Conservation (phyloP, 345 rosid genomes). For the Salix dunnii region DNA sequence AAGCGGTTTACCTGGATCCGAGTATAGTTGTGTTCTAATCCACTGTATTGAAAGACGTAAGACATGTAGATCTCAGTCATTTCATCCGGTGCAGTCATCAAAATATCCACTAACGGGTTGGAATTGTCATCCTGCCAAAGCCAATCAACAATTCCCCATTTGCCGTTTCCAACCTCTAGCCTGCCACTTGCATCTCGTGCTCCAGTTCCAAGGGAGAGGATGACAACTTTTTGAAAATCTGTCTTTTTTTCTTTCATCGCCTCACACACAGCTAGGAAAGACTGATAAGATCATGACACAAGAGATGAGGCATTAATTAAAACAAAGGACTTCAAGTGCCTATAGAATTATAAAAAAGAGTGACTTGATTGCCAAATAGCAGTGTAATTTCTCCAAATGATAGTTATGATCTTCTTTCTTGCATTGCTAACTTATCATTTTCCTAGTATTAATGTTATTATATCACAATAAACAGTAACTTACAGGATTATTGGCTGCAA, state of each 20-base stretch:
- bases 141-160: slow-evolving; percentile 18
- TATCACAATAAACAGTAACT: too few species aligned
- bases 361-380: too few species aligned
- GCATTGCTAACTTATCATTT: background rate
- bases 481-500: slow-evolving; percentile 9
- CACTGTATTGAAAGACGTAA: slow-evolving; percentile 1
- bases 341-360: background rate
- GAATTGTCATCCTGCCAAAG: slow-evolving; percentile 8
- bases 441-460: background rate
- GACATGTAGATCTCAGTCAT: slow-evolving; percentile 11
- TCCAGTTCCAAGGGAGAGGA: slow-evolving; percentile 16
- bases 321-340: background rate
- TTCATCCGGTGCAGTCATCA: slow-evolving; percentile 9
- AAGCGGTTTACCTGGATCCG: slow-evolving; percentile 16
- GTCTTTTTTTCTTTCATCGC: background rate
- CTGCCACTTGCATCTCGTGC: slow-evolving; percentile 2
- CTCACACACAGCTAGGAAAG: slow-evolving; percentile 8
- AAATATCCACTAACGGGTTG: slow-evolving; percentile 6
- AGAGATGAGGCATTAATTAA: background rate
- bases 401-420: too few species aligned
- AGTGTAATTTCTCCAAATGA: too few species aligned
- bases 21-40: background rate
- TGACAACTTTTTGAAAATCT: slow-evolving; percentile 1
- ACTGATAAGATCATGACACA: background rate
- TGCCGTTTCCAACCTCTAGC: slow-evolving; percentile 7